A percentile compares a stretch with the other conserved stretches of the same genome.
These are phyloP conservation scores for Crotalaria pallida DNA, from an alignment of 306 rosid species.

Conservation along the genomic window DNA sequence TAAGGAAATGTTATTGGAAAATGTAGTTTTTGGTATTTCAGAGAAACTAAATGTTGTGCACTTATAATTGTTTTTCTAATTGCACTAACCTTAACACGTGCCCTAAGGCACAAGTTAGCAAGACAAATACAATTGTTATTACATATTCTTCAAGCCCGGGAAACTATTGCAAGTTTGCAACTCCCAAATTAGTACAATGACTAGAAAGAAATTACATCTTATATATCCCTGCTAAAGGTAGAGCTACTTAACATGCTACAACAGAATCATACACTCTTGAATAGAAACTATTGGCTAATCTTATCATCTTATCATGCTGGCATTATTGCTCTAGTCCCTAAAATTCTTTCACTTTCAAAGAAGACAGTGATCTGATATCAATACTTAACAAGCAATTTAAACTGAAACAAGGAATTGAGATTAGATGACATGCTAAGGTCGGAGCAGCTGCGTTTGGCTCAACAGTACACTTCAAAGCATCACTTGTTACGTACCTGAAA, in stretches of 20 bases:
- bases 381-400: neutral
- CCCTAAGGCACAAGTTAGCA: too few relatives aligned
- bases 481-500: slow-evolving; percentile 51
- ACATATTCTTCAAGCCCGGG: neutral
- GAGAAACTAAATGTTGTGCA: too few relatives aligned
- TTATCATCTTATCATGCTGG: neutral
- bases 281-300: neutral
- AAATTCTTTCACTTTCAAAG: neutral
- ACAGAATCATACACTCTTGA: neutral
- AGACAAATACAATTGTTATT: too few relatives aligned
- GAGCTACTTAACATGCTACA: neutral
- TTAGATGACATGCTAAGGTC: neutral
- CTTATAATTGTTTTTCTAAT: too few relatives aligned
- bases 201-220: neutral
- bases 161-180: neutral
- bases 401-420: neutral
- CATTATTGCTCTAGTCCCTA: neutral
- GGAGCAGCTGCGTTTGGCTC: neutral
- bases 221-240: neutral
- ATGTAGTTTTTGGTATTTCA: too few relatives aligned
- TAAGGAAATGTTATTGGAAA: too few relatives aligned
- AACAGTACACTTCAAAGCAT: neutral
- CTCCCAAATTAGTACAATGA: neutral
- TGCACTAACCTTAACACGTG: too few relatives aligned
- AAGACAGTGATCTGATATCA: neutral